These are phyloP conservation scores for Lunasporangiospora selenospora DNA, from an alignment of 192 early-diverging fungal species.

Conservation along the genomic window DNA sequence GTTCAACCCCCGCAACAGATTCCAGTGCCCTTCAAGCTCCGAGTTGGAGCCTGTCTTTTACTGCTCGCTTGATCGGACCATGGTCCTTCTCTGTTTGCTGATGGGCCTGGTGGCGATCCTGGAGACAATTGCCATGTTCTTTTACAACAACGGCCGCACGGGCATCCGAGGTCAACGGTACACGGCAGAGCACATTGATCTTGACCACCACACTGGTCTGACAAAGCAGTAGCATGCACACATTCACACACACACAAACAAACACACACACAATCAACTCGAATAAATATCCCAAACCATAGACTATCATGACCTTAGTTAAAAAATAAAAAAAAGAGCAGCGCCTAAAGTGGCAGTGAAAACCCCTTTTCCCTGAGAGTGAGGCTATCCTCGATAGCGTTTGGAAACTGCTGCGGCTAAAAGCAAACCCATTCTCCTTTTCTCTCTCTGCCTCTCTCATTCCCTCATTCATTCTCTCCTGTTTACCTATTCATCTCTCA, in stretches of 20 bases:
- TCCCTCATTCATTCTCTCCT: background rate
- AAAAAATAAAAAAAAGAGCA: too few species aligned
- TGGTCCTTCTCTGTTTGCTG: background rate
- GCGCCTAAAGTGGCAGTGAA: too few species aligned
- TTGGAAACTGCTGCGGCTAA: too few species aligned
- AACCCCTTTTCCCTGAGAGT: too few species aligned
- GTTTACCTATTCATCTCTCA: background rate
- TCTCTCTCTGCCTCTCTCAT: background rate
- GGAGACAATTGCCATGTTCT: background rate
- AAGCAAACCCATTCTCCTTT: background rate
- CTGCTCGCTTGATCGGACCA: background rate
- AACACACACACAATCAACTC: too few species aligned
- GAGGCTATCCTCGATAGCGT: too few species aligned
- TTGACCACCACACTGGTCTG: background rate
- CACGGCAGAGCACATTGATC: too few species aligned
- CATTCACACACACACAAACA: too few species aligned
- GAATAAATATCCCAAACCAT: too few species aligned
- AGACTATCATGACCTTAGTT: too few species aligned
- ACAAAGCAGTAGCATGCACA: too few species aligned
- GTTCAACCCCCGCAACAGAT: background rate
- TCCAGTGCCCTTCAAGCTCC: conserved; percentile 6
- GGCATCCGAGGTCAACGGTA: background rate
- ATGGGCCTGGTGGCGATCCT: background rate
- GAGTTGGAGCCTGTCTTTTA: too few species aligned
- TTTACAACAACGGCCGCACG: background rate